Evolutionary conservation across 73 alveolate genomes (phyloP).

Genomic region (Paraurostyla sp.): DNA sequence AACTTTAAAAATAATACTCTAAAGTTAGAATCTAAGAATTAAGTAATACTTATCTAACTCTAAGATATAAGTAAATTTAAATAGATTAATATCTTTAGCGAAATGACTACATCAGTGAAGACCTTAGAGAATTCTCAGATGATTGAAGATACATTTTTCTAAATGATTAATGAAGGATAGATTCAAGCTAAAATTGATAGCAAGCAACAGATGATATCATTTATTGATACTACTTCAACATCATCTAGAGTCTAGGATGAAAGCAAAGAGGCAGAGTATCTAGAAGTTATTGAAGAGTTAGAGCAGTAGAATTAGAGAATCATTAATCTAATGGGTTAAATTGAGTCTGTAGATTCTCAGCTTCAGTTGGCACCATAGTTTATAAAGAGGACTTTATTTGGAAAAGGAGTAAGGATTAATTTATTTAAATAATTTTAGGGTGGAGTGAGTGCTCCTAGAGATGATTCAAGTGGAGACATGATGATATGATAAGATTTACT

Average conservation of each 20-base stretch:
- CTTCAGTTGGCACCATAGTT: neutral
- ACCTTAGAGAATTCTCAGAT: neutral
- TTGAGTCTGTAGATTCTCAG: neutral
- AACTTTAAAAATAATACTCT: neutral
- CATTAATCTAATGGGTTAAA: constrained; percentile 1
- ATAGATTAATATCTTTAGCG: neutral
- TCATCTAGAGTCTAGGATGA: constrained; percentile 3
- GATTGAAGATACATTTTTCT: constrained; percentile 39
- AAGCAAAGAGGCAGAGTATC: constrained; percentile 30
- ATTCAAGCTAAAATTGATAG: constrained; percentile 50
- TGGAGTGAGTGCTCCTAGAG: neutral
- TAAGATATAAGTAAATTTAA: constrained; percentile 7
- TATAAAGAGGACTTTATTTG: constrained; percentile 10
- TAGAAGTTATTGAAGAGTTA: constrained; percentile 49
- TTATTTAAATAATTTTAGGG: neutral
- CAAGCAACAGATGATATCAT: constrained; percentile 42
- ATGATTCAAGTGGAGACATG: constrained; percentile 32
- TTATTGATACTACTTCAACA: constrained; percentile 29
- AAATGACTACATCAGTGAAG: neutral
- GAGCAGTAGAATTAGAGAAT: constrained; percentile 36
- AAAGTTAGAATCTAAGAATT: constrained; percentile 35
- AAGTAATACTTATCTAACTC: constrained; percentile 61
- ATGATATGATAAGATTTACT: neutral
- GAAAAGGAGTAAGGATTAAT: neutral
- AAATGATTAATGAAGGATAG: constrained; percentile 38